These are phyloP conservation scores for Euptelea pleiosperma DNA, from an alignment of 164 flowering plant genomes.

Conservation along the genomic window DNA sequence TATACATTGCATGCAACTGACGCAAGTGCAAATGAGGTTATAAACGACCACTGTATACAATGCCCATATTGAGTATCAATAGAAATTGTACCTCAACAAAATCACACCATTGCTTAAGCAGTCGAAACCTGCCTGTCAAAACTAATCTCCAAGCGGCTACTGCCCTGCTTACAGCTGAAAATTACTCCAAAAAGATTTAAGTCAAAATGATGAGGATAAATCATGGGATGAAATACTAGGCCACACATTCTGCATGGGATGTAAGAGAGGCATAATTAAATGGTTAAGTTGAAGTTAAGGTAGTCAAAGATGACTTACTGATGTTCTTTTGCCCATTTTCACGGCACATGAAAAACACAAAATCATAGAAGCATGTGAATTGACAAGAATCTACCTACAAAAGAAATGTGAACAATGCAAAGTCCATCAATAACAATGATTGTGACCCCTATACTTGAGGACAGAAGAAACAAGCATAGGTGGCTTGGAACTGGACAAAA, in stretches of 20 bases:
- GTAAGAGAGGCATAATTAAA: neutral
- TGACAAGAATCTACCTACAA: conserved; percentile 65
- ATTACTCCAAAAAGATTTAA: conserved; percentile 12
- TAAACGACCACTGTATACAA: neutral
- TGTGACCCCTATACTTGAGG: neutral
- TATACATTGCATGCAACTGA: neutral
- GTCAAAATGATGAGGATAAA: neutral
- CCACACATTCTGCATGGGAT: neutral
- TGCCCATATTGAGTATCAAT: neutral
- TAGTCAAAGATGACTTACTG: conserved; percentile 44
- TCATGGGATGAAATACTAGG: neutral
- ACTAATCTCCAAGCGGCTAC: conserved; percentile 79
- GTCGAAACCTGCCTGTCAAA: conserved; percentile 80
- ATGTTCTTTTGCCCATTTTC: conserved; percentile 90
- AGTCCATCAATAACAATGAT: conserved; percentile 1
- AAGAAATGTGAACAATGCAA: conserved; percentile 9
- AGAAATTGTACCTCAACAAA: conserved; percentile 76
- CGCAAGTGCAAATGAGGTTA: too few relatives aligned
- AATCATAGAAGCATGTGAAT: conserved; percentile 80
- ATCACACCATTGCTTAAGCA: conserved; percentile 86
- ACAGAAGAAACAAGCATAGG: neutral
- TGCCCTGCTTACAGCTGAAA: conserved; percentile 78
- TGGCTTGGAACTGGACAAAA: too few relatives aligned
- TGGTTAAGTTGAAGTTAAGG: neutral
- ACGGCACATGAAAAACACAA: conserved; percentile 89